Evolutionary conservation across 1,284 basidiomycete genomes (phyloP).

Genomic region (Sporisorium exsertum): DNA sequence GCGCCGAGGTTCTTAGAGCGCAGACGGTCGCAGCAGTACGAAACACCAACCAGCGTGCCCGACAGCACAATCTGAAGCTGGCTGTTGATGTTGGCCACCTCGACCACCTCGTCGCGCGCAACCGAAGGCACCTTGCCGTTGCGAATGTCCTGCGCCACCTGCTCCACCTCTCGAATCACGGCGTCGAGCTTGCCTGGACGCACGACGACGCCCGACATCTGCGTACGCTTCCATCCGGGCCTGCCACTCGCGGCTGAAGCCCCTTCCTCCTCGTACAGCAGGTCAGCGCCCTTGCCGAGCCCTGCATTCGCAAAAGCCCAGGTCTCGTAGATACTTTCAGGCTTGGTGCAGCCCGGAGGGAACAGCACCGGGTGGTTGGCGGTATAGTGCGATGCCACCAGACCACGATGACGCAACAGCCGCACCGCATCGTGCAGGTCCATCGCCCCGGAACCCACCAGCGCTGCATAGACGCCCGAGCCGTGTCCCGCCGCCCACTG

Average conservation of each 20-base stretch:
- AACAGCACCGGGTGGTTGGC: constrained; percentile 60
- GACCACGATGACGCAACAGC: constrained; percentile 61
- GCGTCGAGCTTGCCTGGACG: constrained; percentile 59
- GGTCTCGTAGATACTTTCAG: constrained; percentile 65
- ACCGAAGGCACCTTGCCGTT: constrained; percentile 55
- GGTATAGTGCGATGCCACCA: constrained; percentile 55
- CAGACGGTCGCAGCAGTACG: constrained; percentile 64
- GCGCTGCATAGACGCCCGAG: constrained; percentile 63
- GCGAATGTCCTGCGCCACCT: constrained; percentile 54
- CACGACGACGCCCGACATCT: constrained; percentile 65
- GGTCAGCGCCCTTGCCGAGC: constrained; percentile 59
- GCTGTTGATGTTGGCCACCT: constrained; percentile 66
- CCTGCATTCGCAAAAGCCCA: constrained; percentile 68
- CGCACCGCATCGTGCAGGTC: constrained; percentile 62
- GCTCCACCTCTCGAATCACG: constrained; percentile 52
- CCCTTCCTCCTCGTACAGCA: constrained; percentile 33
- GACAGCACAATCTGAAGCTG: constrained; percentile 65
- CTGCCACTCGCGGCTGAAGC: constrained; percentile 2
- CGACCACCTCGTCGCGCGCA: constrained; percentile 65
- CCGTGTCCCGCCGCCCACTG: constrained; percentile 64
- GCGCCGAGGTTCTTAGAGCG: constrained; percentile 61
- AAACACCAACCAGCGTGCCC: constrained; percentile 64
- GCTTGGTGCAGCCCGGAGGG: constrained; percentile 61
- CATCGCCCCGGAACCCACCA: constrained; percentile 57
- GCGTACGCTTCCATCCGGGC: constrained; percentile 61